Percentiles rank a stretch among this genome's conserved stretches.
Evolutionary conservation across 2,329 filamentous ascomycete species (phyloP).

Genomic region (Phialocephala sp.): DNA sequence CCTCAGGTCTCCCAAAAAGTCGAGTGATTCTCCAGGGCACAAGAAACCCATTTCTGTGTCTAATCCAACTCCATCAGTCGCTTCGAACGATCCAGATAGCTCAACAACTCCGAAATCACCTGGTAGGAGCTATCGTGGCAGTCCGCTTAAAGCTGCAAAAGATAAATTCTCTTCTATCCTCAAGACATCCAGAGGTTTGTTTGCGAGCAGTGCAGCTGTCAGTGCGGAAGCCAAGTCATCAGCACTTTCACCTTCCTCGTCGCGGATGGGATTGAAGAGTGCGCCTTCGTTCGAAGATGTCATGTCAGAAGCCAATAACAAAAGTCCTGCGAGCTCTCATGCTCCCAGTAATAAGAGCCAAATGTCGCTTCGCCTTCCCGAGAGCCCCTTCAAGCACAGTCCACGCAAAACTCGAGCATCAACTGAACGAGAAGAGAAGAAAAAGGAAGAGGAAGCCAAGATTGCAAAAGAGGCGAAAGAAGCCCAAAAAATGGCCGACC

Average conservation of each 20-base stretch:
- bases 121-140: constrained; percentile 66
- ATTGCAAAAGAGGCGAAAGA: constrained; percentile 65
- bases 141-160: constrained; percentile 89
- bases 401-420: constrained; percentile 60
- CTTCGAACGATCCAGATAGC: constrained; percentile 47
- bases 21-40: constrained; percentile 41
- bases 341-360: constrained; percentile 36
- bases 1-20: constrained; percentile 56
- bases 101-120: constrained; percentile 56
- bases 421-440: constrained; percentile 64
- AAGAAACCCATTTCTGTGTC: constrained; percentile 68
- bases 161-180: constrained; percentile 90
- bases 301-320: constrained; percentile 44
- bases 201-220: constrained; percentile 74
- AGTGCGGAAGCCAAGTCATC: constrained; percentile 67
- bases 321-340: constrained; percentile 48
- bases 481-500: constrained; percentile 63
- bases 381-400: constrained; percentile 39
- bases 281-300: constrained; percentile 54
- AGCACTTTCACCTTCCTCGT: constrained; percentile 59
- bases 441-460: constrained; percentile 67
- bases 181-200: constrained; percentile 83
- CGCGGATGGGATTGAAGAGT: constrained; percentile 51
- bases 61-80: constrained; percentile 60
- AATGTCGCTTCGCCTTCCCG: constrained; percentile 23